phyloP scores from a whole-genome alignment of 331 rosid species.

The Acacia pycnantha region DNA sequence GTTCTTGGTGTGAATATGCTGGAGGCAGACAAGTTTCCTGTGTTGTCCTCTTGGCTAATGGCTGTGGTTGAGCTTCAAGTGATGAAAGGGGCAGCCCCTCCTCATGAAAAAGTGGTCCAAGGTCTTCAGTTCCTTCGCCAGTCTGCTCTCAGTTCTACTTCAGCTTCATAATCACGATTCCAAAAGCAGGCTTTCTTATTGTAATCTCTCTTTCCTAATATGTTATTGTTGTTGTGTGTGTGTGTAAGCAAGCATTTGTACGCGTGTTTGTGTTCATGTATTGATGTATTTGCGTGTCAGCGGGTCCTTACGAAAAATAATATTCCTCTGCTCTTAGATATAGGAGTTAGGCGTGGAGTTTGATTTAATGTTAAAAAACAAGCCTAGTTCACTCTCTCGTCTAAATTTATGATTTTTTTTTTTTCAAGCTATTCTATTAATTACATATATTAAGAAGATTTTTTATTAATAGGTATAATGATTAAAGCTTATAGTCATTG shows the following conservation, averaged over 20 bases:
- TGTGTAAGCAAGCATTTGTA: not conserved
- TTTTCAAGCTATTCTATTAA: too few relatives aligned
- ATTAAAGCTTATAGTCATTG: too few relatives aligned
- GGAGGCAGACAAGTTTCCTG: conserved; percentile 28
- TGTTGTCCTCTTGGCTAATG: conserved; percentile 30
- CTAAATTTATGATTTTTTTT: too few relatives aligned
- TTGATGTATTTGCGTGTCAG: not conserved
- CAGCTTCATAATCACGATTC: not conserved
- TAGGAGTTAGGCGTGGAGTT: not conserved
- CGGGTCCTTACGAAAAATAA: not conserved
- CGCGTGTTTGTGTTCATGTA: not conserved
- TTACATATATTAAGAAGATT: too few relatives aligned
- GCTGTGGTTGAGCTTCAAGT: conserved; percentile 1
- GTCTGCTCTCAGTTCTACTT: conserved; percentile 19
- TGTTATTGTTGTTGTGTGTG: not conserved
- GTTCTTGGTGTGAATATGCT: conserved; percentile 24
- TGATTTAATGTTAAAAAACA: too few relatives aligned
- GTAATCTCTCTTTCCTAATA: not conserved
- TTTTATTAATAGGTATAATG: too few relatives aligned
- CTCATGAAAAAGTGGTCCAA: conserved; percentile 30
- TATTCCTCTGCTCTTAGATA: not conserved
- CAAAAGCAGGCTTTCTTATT: not conserved
- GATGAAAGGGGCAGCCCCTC: conserved; percentile 30
- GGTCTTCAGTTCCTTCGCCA: conserved; percentile 26
- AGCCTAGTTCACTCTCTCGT: too few relatives aligned